Evolutionary conservation across 306 rosid species (phyloP).

Genomic region (Abrus precatorius): DNA sequence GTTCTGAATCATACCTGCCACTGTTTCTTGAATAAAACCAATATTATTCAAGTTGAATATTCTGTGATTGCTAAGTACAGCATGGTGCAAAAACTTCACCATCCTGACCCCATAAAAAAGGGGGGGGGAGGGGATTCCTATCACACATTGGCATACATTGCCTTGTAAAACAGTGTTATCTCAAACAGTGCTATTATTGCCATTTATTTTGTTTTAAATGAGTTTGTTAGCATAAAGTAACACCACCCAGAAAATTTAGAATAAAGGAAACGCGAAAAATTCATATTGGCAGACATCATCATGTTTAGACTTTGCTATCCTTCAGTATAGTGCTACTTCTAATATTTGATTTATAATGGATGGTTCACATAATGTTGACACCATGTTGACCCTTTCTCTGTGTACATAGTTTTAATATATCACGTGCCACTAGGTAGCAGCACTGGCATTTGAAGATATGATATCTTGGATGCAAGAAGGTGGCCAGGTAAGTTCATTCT

Average conservation of each 20-base stretch:
- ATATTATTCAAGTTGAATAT: background rate
- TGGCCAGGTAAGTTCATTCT: slow-evolving; percentile 84
- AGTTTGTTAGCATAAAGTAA: slow-evolving; percentile 24
- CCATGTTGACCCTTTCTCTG: slow-evolving; percentile 69
- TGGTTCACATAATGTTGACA: slow-evolving; percentile 62
- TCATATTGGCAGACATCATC: background rate
- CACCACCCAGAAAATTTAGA: slow-evolving; percentile 40
- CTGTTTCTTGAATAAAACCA: slow-evolving; percentile 30
- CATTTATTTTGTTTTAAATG: slow-evolving; percentile 30
- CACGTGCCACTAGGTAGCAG: slow-evolving; percentile 99
- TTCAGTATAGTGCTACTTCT: slow-evolving; percentile 33
- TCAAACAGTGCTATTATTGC: background rate
- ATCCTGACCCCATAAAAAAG: slow-evolving; percentile 12
- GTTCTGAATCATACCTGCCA: slow-evolving; percentile 22
- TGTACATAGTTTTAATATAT: slow-evolving; percentile 93
- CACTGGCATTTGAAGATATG: slow-evolving; percentile 99
- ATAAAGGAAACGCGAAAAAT: slow-evolving; percentile 21
- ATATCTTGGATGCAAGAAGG: slow-evolving; percentile 99
- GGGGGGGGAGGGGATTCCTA: background rate
- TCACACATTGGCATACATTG: background rate
- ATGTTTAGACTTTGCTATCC: slow-evolving; percentile 14
- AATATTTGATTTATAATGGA: slow-evolving; percentile 42
- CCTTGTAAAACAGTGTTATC: slow-evolving; percentile 2
- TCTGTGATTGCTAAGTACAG: slow-evolving; percentile 31
- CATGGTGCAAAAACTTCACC: slow-evolving; percentile 3